These are phyloP conservation scores for Pleurotus tuber-regium DNA, from an alignment of 768 basidiomycete species.

Conservation along the genomic window DNA sequence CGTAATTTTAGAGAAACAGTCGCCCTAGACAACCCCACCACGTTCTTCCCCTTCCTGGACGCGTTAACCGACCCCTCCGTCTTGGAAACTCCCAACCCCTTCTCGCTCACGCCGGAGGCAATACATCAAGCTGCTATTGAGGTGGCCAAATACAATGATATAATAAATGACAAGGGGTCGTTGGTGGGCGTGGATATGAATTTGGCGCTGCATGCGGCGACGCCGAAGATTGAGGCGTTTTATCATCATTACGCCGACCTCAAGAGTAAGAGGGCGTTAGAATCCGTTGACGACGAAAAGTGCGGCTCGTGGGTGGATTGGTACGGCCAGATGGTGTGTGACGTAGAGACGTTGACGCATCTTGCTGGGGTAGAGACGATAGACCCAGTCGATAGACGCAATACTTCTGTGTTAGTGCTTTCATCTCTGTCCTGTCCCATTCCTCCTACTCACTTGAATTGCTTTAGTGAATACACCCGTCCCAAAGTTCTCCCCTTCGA, in stretches of 20 bases:
- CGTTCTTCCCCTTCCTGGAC: conserved; percentile 77
- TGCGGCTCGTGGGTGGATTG: conserved; percentile 83
- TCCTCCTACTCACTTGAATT: not conserved
- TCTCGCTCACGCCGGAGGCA: conserved; percentile 43
- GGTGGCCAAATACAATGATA: conserved; percentile 42
- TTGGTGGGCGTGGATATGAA: conserved; percentile 64
- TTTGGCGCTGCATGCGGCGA: conserved; percentile 73
- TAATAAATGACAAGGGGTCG: conserved; percentile 47
- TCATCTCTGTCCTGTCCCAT: not conserved
- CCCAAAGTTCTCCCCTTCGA: conserved; percentile 72
- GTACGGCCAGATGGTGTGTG: conserved; percentile 75
- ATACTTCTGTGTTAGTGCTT: conserved; percentile 26
- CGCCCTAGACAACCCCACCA: conserved; percentile 62
- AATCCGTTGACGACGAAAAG: conserved; percentile 21
- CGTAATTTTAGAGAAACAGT: conserved; percentile 84
- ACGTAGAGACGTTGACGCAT: conserved; percentile 53
- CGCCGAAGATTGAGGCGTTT: conserved; percentile 82
- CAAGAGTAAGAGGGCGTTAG: conserved; percentile 24
- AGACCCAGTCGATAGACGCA: conserved; percentile 29
- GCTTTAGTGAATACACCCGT: conserved; percentile 27
- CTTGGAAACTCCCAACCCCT: conserved; percentile 28
- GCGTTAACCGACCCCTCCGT: conserved; percentile 54
- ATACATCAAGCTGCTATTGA: conserved; percentile 55
- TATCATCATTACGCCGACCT: conserved; percentile 64
- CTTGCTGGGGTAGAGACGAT: conserved; percentile 52